Base-by-base conservation (phyloP, 305 asterid genomes). In the Stenogyne calaminthoides region DNA sequence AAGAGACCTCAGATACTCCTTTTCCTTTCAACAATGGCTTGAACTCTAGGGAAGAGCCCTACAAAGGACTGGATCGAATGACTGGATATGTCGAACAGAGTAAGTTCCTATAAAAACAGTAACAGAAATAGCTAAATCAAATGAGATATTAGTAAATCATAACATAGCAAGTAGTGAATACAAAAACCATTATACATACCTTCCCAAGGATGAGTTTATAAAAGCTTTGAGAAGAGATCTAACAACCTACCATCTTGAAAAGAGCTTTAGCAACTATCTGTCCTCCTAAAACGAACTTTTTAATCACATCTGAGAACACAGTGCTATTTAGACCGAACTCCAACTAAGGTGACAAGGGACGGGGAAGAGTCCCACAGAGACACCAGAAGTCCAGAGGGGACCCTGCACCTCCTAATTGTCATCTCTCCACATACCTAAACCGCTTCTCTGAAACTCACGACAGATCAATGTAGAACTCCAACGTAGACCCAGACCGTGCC, bases 401-500 rank as follows among this genome's bases (percentile, higher is more conserved):
- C 64, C 76, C 88, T 19, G n/a, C n/a, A 77, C 75, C 72, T 80
- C 87, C 10, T 51, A 76, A 62, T 75, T 74, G 76, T 89, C 96
- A 71, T 84, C 97, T 86, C 98, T 89, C 99, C 99, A 95, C 93
- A 95, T 71, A 52, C 88, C 88, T 71, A 95, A 86, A 67, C 96
- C 90, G 69, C 77, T 68, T 74, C 78, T 88, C 83, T 87, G 99
- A 81, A 91, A 95, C 87, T 95, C 98, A 2, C 76, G 91, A 78
- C 98, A 84, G 55, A 93, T 96, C 80, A 95, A 78, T 9, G 97
- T 91, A 95, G 73, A 95, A 95, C 75, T 95, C 99, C 82, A 95
- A 77, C 5, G 97, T 91, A 98, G 99, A 67, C 99, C 99, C 67
- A 91, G 95, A 64, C 99, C 54, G 98, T 91, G 59, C 99, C 99